Evolutionary conservation across 2,329 filamentous ascomycete species (phyloP).

Genomic region (Beauveria medogensis): DNA sequence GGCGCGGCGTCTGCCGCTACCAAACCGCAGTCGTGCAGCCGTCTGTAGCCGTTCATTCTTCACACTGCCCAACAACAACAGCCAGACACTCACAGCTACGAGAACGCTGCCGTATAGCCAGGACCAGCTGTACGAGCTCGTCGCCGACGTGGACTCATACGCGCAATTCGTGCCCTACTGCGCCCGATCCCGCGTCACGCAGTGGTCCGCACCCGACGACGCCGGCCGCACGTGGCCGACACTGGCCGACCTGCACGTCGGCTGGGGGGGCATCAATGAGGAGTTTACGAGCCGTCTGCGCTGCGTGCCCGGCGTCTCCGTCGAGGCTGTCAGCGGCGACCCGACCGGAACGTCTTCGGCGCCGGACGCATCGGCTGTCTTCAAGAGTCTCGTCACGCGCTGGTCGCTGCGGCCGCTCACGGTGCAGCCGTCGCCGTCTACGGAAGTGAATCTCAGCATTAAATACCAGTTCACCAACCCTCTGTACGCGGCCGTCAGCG

Average conservation of each 20-base stretch:
- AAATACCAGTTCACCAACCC: conserved; percentile 82
- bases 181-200: conserved; percentile 65
- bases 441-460: conserved; percentile 68
- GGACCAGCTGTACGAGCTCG: conserved; percentile 67
- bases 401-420: conserved; percentile 52
- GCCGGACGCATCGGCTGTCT: conserved; percentile 39
- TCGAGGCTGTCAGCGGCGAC: conserved; percentile 68
- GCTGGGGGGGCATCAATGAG: conserved; percentile 78
- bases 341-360: conserved; percentile 36
- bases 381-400: conserved; percentile 60
- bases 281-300: conserved; percentile 72
- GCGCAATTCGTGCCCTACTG: conserved; percentile 87
- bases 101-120: conserved; percentile 71
- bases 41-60: conserved; percentile 33
- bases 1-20: background rate
- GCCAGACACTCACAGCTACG: conserved; percentile 62
- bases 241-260: conserved; percentile 71
- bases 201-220: conserved; percentile 52
- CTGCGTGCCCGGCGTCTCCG: conserved; percentile 63
- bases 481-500: conserved; percentile 75
- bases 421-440: conserved; percentile 29
- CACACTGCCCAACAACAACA: conserved; percentile 21
- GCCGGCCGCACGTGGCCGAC: conserved; percentile 54
- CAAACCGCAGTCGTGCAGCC: background rate
- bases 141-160: conserved; percentile 85